These are phyloP conservation scores for Auriscalpium orientale DNA, from an alignment of 768 basidiomycete species.

Conservation along the genomic window DNA sequence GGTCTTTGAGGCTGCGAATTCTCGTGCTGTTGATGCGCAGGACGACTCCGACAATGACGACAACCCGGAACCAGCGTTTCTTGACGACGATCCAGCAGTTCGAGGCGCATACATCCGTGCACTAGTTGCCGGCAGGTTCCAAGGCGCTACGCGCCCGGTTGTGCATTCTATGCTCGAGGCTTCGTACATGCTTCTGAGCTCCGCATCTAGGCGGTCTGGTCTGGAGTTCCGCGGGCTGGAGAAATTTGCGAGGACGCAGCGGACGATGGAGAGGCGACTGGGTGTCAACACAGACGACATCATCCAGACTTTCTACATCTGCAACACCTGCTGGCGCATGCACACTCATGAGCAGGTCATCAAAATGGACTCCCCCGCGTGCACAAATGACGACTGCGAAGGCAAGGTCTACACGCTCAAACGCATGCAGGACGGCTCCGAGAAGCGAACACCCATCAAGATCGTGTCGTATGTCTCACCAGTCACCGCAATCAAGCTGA, in stretches of 20 bases:
- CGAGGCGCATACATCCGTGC: background rate
- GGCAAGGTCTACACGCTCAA: slow-evolving; percentile 14
- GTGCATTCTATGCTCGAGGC: background rate
- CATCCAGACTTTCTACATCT: slow-evolving; percentile 17
- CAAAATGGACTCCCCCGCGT: background rate
- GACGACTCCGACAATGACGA: background rate
- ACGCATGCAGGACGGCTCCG: background rate
- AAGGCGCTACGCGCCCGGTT: background rate
- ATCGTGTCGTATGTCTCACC: slow-evolving; percentile 18
- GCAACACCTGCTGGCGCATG: slow-evolving; percentile 16
- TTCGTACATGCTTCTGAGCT: background rate
- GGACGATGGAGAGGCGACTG: slow-evolving; percentile 17
- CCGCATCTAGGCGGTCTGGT: background rate
- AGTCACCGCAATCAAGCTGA: slow-evolving; percentile 9
- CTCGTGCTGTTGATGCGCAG: background rate
- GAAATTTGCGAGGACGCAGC: slow-evolving; percentile 16
- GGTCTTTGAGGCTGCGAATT: background rate
- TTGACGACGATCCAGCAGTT: background rate
- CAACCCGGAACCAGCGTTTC: background rate
- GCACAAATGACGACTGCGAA: background rate
- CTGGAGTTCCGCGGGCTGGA: slow-evolving; percentile 5
- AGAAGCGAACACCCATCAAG: slow-evolving; percentile 16
- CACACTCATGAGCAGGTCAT: slow-evolving; percentile 4
- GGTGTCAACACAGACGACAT: slow-evolving; percentile 14
- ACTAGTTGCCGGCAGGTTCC: background rate